A percentile compares a stretch with the other conserved stretches of the same genome.
Evolutionary conservation across 2,329 filamentous ascomycete species (phyloP).

Genomic region (Cladorrhinum sp.): DNA sequence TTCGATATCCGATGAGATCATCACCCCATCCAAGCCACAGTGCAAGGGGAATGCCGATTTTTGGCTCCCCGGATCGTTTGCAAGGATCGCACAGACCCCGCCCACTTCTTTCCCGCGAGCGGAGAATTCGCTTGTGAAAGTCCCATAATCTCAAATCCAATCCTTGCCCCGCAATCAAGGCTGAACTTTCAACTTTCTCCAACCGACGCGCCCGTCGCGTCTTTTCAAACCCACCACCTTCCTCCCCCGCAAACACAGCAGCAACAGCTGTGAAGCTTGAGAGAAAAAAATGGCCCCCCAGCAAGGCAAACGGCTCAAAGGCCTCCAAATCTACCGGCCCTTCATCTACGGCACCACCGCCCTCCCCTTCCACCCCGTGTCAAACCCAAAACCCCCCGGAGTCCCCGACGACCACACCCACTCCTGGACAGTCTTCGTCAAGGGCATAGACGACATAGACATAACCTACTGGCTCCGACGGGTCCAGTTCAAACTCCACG

Average conservation of each 20-base stretch:
- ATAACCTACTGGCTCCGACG: slow-evolving; percentile 95
- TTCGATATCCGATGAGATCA: slow-evolving; percentile 16
- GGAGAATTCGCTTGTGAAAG: not conserved
- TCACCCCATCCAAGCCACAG: not conserved
- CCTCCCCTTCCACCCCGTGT: slow-evolving; percentile 69
- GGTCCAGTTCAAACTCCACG: slow-evolving; percentile 97
- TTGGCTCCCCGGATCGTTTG: not conserved
- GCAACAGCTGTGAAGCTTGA: slow-evolving; percentile 4
- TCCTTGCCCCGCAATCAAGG: slow-evolving; percentile 22
- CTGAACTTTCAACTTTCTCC: slow-evolving; percentile 8
- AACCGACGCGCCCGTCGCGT: not conserved
- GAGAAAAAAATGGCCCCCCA: slow-evolving; percentile 54
- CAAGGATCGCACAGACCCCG: slow-evolving; percentile 18
- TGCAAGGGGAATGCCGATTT: slow-evolving; percentile 6
- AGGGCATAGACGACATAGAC: slow-evolving; percentile 82
- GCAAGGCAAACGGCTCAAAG: slow-evolving; percentile 62
- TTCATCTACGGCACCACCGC: slow-evolving; percentile 80
- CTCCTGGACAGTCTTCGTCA: slow-evolving; percentile 93
- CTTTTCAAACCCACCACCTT: slow-evolving; percentile 1
- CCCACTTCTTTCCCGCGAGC: not conserved
- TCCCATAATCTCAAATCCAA: too few species aligned
- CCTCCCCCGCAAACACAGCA: slow-evolving; percentile 10
- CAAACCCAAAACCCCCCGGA: slow-evolving; percentile 72
- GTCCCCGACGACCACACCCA: slow-evolving; percentile 91
- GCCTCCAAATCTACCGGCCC: slow-evolving; percentile 60